Evolutionary conservation across 106 monocot species (phyloP).

Genomic region (Chionographis japonica): DNA sequence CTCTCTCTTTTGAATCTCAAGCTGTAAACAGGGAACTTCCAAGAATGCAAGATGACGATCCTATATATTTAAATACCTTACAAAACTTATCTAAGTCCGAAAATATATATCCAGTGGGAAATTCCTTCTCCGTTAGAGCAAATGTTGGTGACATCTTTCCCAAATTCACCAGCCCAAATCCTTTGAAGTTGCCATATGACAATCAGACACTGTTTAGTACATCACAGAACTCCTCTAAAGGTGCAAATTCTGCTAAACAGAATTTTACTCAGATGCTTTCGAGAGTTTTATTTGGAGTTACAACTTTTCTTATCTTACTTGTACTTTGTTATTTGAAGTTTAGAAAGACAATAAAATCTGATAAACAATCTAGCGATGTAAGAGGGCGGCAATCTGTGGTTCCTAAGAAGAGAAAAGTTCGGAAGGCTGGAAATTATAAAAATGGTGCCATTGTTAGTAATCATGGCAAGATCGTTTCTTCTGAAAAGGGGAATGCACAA

Average conservation of each 20-base stretch:
- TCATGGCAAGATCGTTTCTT: slow-evolving; percentile 4
- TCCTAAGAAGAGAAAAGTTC: slow-evolving; percentile 63
- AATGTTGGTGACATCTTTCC: too few species aligned
- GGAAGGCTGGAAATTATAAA: slow-evolving; percentile 38
- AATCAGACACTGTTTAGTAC: not conserved
- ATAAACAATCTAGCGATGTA: slow-evolving; percentile 25
- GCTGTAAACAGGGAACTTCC: not conserved
- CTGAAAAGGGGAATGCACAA: slow-evolving; percentile 23
- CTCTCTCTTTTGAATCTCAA: not conserved
- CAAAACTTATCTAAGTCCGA: too few species aligned
- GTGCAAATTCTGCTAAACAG: slow-evolving; percentile 7
- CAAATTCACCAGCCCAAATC: too few species aligned
- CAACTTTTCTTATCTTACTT: slow-evolving; percentile 12
- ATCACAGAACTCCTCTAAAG: slow-evolving; percentile 6
- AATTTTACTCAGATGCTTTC: not conserved
- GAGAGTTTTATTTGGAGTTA: slow-evolving; percentile 11
- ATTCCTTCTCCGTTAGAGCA: too few species aligned
- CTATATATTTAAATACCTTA: too few species aligned
- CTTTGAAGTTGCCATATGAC: not conserved
- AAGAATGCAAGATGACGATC: too few species aligned
- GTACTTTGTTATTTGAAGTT: slow-evolving; percentile 20
- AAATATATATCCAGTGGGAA: too few species aligned
- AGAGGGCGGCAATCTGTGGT: slow-evolving; percentile 24
- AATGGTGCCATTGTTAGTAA: slow-evolving; percentile 13
- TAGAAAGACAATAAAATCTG: slow-evolving; percentile 14